These are phyloP conservation scores for Chlamydomonas sphaeroides DNA, from an alignment of 139 green algal species.

Conservation along the genomic window DNA sequence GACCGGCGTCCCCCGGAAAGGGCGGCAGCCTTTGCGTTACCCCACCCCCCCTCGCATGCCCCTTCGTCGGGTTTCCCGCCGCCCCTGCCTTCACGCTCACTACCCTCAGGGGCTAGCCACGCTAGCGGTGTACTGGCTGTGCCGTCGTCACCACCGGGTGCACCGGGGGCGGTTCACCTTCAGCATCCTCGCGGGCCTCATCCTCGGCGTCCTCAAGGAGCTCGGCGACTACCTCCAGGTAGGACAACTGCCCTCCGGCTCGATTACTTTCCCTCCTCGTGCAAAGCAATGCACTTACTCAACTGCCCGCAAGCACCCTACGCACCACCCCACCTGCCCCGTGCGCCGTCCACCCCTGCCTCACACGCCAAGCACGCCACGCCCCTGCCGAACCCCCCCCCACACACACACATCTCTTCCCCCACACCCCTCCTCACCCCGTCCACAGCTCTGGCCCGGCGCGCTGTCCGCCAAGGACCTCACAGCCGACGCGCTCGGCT, in stretches of 20 bases:
- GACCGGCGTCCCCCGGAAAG: too few species aligned
- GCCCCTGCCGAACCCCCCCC: neutral
- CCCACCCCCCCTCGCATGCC: too few species aligned
- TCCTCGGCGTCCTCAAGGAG: slow-evolving; percentile 24
- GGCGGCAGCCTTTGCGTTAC: too few species aligned
- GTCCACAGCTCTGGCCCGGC: slow-evolving; percentile 18
- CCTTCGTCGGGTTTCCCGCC: too few species aligned
- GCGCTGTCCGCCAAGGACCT: slow-evolving; percentile 19
- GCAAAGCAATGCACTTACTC: neutral
- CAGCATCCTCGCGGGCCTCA: slow-evolving; percentile 3
- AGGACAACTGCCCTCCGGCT: neutral
- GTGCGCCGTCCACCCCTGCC: too few species aligned
- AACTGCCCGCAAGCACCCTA: neutral
- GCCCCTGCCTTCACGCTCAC: too few species aligned
- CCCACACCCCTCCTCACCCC: neutral
- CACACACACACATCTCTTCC: neutral
- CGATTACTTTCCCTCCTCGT: too few species aligned
- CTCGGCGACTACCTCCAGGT: slow-evolving; percentile 29
- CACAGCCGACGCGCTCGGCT: neutral
- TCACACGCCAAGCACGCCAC: too few species aligned
- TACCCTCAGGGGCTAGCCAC: slow-evolving; percentile 2
- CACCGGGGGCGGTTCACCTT: slow-evolving; percentile 1
- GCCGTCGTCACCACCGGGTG: neutral
- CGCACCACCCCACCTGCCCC: too few species aligned
- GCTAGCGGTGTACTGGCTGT: neutral